These are phyloP conservation scores for Groenewaldozyma tartarivorans DNA, from an alignment of 805 yeast species.

Conservation along the genomic window DNA sequence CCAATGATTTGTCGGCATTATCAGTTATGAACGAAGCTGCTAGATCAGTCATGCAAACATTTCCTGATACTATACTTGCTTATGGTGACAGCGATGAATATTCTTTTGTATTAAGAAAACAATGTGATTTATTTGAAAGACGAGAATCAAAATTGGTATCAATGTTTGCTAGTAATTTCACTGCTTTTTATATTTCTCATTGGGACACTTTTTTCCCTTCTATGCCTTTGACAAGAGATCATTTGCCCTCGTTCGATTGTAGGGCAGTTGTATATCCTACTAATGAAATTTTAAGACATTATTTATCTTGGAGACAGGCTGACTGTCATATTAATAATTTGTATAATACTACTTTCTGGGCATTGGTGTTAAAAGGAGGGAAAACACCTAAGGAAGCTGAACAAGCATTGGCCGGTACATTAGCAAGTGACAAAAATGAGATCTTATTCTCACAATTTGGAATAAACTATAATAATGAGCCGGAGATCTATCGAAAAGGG, in stretches of 20 bases:
- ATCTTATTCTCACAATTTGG: slow-evolving; percentile 68
- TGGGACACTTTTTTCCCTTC: slow-evolving; percentile 59
- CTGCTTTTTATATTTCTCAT: slow-evolving; percentile 59
- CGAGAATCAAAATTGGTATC: slow-evolving; percentile 74
- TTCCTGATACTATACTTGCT: slow-evolving; percentile 69
- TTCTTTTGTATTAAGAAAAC: slow-evolving; percentile 61
- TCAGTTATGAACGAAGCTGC: slow-evolving; percentile 80
- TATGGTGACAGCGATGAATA: slow-evolving; percentile 96
- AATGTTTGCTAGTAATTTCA: slow-evolving; percentile 72
- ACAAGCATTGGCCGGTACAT: slow-evolving; percentile 57
- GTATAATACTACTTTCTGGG: slow-evolving; percentile 92
- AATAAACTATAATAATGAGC: slow-evolving; percentile 85
- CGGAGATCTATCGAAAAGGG: slow-evolving; percentile 83
- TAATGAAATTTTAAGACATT: slow-evolving; percentile 53
- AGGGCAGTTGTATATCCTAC: slow-evolving; percentile 83
- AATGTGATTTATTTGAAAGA: slow-evolving; percentile 67
- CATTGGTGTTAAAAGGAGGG: slow-evolving; percentile 59
- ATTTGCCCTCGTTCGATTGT: slow-evolving; percentile 84
- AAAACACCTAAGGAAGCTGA: slow-evolving; percentile 77
- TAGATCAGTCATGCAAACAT: slow-evolving; percentile 44
- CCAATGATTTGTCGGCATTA: slow-evolving; percentile 75
- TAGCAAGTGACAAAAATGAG: slow-evolving; percentile 81
- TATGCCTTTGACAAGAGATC: slow-evolving; percentile 36
- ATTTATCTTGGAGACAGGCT: slow-evolving; percentile 89
- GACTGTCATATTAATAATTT: slow-evolving; percentile 92